These are phyloP conservation scores for Aureobasidium sp. DNA, from an alignment of 2,329 filamentous ascomycete genomes.

Conservation along the genomic window DNA sequence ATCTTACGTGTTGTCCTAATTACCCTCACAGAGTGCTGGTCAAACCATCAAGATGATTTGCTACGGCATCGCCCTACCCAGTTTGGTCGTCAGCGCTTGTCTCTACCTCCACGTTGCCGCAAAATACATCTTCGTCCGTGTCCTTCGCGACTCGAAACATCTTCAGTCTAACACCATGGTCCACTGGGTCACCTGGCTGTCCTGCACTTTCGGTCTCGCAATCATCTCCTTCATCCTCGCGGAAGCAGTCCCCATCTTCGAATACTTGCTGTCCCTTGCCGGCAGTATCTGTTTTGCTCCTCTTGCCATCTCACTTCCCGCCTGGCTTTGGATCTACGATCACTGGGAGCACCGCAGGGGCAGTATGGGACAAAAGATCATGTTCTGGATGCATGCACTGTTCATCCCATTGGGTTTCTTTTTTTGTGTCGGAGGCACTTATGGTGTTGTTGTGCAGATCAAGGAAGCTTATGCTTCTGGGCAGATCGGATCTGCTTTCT, in stretches of 20 bases:
- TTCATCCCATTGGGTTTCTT: constrained; percentile 42
- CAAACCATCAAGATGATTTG: constrained; percentile 53
- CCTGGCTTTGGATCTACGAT: constrained; percentile 47
- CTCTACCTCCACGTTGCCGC: constrained; percentile 45
- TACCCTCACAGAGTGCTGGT: constrained; percentile 42
- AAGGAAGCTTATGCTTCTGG: constrained; percentile 45
- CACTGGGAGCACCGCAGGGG: constrained; percentile 37
- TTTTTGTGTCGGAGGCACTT: constrained; percentile 43
- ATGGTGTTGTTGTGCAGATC: constrained; percentile 45
- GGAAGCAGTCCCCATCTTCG: constrained; percentile 50
- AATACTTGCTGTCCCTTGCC: constrained; percentile 43
- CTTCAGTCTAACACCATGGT: constrained; percentile 45
- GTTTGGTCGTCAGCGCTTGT: constrained; percentile 45
- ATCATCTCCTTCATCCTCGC: constrained; percentile 45
- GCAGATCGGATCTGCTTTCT: constrained; percentile 41
- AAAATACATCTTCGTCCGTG: constrained; percentile 51
- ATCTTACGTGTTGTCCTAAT: neutral
- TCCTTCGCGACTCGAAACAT: constrained; percentile 45
- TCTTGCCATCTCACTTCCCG: constrained; percentile 42
- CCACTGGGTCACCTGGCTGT: constrained; percentile 48
- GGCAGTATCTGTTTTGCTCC: constrained; percentile 47
- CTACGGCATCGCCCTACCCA: constrained; percentile 53
- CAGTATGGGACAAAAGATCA: constrained; percentile 26
- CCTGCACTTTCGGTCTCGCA: constrained; percentile 37
- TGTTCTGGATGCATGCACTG: constrained; percentile 36